Percentiles rank a stretch among this genome's conserved stretches.
phyloP scores from a whole-genome alignment of 2,329 filamentous ascomycete genomes.

The Sclerotinia nivalis region DNA sequence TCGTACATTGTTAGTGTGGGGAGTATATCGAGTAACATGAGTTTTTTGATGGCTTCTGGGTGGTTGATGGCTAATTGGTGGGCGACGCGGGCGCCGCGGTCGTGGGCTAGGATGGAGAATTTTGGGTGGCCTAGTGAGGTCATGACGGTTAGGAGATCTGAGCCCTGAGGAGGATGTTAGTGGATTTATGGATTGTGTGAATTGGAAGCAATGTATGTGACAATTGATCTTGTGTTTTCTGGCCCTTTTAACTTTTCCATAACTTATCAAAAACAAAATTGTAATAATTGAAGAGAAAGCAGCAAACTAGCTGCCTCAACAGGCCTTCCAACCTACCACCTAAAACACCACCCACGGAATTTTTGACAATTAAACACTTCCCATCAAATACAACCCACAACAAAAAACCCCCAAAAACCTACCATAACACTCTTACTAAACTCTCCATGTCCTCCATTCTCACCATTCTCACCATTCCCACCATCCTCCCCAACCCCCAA shows the following conservation, averaged over 20 bases:
- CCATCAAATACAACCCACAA: no score
- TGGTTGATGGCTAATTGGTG: constrained; percentile 56
- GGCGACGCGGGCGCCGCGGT: constrained; percentile 56
- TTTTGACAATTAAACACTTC: no score
- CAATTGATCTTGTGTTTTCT: not conserved
- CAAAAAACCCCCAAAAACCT: not conserved
- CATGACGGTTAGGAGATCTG: constrained; percentile 51
- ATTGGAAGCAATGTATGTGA: not conserved
- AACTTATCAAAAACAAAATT: not conserved
- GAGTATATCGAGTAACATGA: constrained; percentile 54
- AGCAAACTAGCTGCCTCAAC: no score
- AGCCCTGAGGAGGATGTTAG: constrained; percentile 7
- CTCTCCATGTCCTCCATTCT: constrained; percentile 25
- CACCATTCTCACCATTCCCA: constrained; percentile 22
- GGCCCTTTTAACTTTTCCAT: not conserved
- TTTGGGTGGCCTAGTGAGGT: constrained; percentile 43
- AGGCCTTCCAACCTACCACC: not conserved
- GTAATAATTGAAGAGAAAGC: not conserved
- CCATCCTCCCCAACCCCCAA: constrained; percentile 35
- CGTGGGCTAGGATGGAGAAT: constrained; percentile 56
- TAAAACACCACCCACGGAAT: no score
- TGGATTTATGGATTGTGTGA: not conserved
- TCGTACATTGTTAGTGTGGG: constrained; percentile 57
- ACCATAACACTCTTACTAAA: constrained; percentile 55
- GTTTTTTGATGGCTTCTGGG: constrained; percentile 37